Base-by-base conservation (phyloP, 1,139 yeast genomes). In the Hemisphaericaspora lyxosophila region DNA sequence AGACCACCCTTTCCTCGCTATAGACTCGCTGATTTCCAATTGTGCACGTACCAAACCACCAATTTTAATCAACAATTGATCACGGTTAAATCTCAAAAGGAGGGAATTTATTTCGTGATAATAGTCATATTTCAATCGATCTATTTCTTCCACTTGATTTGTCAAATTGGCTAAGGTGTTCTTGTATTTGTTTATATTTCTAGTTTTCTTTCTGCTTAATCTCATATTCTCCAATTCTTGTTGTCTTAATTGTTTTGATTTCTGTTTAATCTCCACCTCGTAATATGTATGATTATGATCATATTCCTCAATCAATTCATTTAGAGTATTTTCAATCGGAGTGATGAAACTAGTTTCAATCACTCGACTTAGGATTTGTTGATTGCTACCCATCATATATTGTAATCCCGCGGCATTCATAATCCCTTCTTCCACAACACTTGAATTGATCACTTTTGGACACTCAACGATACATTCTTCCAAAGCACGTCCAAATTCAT, bases 1-100 rank as follows among this genome's bases (percentile, higher is more conserved):
- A 8, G 85, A 73, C 88, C 90, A 83, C 7, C 95, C 94, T 55
- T 87, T 87, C 41, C 81, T 72, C 0, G 95, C 95, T 25, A 88
- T 78, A 15, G 85, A 83, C 53, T 85, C 95, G 49, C 79, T 82
- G 5, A 87, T 78, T 51, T 86, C 94, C 24, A 88, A 78, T 53
- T 87, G 92, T 2, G 94, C 92, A 37, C 88, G 65, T 2, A 86
- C 80, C 7, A 85, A 67, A 0, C 85, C 73, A 0, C 89, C 85
- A 1, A 87, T 73, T 42, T 72, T 69, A 8, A 64, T 57, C 31
- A 85, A 62, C 7, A 85, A 65, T 25, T 71, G 65, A 15, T 67
- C 67, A 34, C 82, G 80, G 38, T 60, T 61, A 43, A 62, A 64
- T 20, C 51, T 43, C 33, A 64, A 67, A 19, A 64, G 49, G 38